Conservation (phyloP, 2,329 filamentous ascomycete species). For the Talaromyces sp. region DNA sequence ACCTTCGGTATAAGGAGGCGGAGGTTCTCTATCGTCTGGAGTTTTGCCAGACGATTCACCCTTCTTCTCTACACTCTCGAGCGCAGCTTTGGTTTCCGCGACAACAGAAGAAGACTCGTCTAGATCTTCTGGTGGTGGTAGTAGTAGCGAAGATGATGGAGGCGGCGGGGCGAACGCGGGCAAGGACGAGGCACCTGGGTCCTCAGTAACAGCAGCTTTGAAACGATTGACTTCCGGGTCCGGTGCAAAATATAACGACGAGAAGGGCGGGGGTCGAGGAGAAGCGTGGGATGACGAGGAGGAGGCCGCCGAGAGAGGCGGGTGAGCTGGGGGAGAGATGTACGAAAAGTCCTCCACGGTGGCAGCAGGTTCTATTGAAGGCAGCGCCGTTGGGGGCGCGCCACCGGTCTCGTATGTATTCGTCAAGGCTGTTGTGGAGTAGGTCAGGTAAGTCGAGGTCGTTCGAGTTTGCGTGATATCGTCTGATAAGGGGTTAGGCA, state of each 20-base stretch:
- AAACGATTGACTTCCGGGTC: conserved; percentile 38
- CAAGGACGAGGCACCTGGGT: conserved; percentile 44
- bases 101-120: conserved; percentile 53
- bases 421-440: conserved; percentile 25
- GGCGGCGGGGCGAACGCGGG: conserved; percentile 55
- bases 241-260: conserved; percentile 60
- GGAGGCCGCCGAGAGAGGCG: conserved; percentile 41
- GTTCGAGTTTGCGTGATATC: conserved; percentile 6
- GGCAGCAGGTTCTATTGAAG: conserved; percentile 37
- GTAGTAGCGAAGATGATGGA: conserved; percentile 36
- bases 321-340: conserved; percentile 41
- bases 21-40: conserved; percentile 80
- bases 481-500: conserved; percentile 23
- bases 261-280: conserved; percentile 61
- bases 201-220: conserved; percentile 48
- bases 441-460: background rate
- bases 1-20: conserved; percentile 92
- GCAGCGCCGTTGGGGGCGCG: conserved; percentile 48
- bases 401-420: conserved; percentile 29
- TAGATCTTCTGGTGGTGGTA: conserved; percentile 43
- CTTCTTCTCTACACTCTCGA: conserved; percentile 74
- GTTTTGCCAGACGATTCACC: conserved; percentile 70
- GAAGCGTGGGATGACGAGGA: conserved; percentile 53
- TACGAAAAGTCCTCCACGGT: conserved; percentile 42
- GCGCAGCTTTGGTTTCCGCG: conserved; percentile 78